A percentile compares a stretch with the other conserved stretches of the same genome.
phyloP scores from a whole-genome alignment of 176 grass and related monocot species.

The Raddia guianensis region DNA sequence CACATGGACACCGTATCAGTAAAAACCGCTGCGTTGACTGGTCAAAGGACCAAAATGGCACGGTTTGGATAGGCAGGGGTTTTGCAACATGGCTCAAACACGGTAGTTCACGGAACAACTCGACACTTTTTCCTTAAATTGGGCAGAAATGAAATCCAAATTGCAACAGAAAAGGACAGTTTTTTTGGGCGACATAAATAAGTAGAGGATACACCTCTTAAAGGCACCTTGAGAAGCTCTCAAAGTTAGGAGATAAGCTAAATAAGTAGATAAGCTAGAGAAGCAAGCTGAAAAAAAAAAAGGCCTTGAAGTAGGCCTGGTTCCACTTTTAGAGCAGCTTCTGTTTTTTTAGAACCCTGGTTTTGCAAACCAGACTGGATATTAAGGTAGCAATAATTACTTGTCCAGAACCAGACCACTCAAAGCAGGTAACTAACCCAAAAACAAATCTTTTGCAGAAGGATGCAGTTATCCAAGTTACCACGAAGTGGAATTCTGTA shows the following conservation, averaged over 20 bases:
- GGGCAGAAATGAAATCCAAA: background rate
- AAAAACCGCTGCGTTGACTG: too few species aligned
- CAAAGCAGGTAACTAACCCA: background rate
- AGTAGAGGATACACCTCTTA: too few species aligned
- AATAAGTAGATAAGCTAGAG: too few species aligned
- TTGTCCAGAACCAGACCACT: conserved; percentile 5
- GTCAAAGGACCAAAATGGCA: too few species aligned
- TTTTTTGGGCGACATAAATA: background rate
- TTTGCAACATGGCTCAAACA: too few species aligned
- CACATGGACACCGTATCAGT: too few species aligned
- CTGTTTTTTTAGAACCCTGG: background rate
- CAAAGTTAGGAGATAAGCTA: too few species aligned
- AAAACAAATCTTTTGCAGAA: background rate
- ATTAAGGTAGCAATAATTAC: background rate
- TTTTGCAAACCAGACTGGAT: background rate
- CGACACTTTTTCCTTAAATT: too few species aligned
- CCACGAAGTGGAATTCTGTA: conserved; percentile 4
- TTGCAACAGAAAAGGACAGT: background rate
- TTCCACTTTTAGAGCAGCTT: background rate
- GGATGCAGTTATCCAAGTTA: background rate
- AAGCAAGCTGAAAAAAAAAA: too few species aligned
- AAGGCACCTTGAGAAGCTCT: too few species aligned
- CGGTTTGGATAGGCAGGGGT: too few species aligned
- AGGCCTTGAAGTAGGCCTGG: background rate
- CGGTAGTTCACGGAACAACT: too few species aligned